These are phyloP conservation scores for Penicillium sp. DNA, from an alignment of 2,329 filamentous ascomycete genomes.

Conservation along the genomic window DNA sequence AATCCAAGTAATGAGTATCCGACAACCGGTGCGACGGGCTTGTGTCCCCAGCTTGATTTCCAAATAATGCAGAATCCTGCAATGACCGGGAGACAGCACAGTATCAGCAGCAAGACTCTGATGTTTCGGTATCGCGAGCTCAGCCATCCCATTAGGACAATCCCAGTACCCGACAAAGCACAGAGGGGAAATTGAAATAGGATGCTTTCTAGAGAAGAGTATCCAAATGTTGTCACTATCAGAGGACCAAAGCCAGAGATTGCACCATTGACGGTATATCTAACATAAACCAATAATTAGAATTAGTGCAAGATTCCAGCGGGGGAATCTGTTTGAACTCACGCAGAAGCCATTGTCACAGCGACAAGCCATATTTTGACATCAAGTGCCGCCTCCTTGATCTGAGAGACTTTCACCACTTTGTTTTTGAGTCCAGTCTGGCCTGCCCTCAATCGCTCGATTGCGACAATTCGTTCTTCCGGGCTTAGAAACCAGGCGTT, in stretches of 20 bases:
- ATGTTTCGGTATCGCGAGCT: conserved; percentile 60
- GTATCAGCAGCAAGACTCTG: conserved; percentile 61
- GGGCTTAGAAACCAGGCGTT: conserved; percentile 65
- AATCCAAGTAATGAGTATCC: conserved; percentile 70
- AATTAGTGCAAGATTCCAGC: no score
- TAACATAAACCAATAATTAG: conserved; percentile 11
- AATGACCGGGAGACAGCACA: conserved; percentile 69
- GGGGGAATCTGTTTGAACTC: conserved; percentile 16
- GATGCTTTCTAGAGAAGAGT: conserved; percentile 61
- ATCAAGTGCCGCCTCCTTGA: conserved; percentile 58
- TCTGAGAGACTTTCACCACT: conserved; percentile 58
- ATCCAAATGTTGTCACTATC: conserved; percentile 69
- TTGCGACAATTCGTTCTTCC: conserved; percentile 62
- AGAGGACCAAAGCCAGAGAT: conserved; percentile 67
- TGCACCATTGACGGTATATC: conserved; percentile 67
- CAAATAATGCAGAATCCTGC: conserved; percentile 71
- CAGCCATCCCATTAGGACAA: conserved; percentile 64
- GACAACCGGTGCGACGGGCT: conserved; percentile 63
- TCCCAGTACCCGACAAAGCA: conserved; percentile 62
- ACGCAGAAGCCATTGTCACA: conserved; percentile 65
- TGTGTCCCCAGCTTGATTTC: conserved; percentile 62
- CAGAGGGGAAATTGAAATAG: conserved; percentile 72
- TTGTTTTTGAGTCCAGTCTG: conserved; percentile 63
- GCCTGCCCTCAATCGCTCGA: conserved; percentile 59
- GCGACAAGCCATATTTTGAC: conserved; percentile 62